A percentile compares a stretch with the other conserved stretches of the same genome.
phyloP scores from a whole-genome alignment of 2,329 filamentous ascomycete species.

The Xylaria sp. region DNA sequence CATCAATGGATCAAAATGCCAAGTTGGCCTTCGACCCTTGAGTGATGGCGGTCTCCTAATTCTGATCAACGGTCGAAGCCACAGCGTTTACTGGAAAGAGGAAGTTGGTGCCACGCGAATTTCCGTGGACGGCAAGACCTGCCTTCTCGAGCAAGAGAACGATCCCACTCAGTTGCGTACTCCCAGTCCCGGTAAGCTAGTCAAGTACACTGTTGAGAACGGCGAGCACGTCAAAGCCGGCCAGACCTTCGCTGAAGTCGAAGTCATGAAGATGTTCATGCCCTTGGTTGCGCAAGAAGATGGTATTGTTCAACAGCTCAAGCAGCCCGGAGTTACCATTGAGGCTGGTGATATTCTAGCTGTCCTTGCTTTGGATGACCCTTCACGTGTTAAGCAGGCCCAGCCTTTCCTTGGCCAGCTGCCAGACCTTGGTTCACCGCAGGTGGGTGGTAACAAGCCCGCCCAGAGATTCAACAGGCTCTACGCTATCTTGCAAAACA shows the following conservation, averaged over 20 bases:
- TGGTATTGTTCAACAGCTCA: constrained; percentile 96
- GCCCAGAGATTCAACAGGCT: constrained; percentile 84
- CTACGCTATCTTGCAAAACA: constrained; percentile 80
- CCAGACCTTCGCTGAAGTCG: constrained; percentile 93
- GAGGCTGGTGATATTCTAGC: constrained; percentile 98
- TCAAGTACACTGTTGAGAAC: constrained; percentile 97
- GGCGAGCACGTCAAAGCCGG: constrained; percentile 91
- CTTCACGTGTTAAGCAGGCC: constrained; percentile 93
- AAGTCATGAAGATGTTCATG: constrained; percentile 99
- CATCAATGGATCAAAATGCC: constrained; percentile 97
- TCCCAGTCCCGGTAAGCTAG: constrained; percentile 94
- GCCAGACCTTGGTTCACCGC: constrained; percentile 82
- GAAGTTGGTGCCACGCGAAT: constrained; percentile 94
- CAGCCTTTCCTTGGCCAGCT: constrained; percentile 92
- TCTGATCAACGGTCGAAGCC: constrained; percentile 87
- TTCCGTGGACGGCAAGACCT: constrained; percentile 98
- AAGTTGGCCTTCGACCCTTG: constrained; percentile 88
- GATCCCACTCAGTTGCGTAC: constrained; percentile 96
- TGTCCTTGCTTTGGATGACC: constrained; percentile 93
- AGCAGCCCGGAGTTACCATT: constrained; percentile 96
- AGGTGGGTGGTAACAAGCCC: constrained; percentile 88
- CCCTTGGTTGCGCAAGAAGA: constrained; percentile 93
- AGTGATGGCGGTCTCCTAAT: constrained; percentile 93
- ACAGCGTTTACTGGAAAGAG: constrained; percentile 99
- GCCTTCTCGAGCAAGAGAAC: constrained; percentile 96